Percentiles rank a stretch among this genome's conserved stretches.
Conservation (phyloP, 2,329 filamentous ascomycete genomes). For the Aspergillus clavatus region DNA sequence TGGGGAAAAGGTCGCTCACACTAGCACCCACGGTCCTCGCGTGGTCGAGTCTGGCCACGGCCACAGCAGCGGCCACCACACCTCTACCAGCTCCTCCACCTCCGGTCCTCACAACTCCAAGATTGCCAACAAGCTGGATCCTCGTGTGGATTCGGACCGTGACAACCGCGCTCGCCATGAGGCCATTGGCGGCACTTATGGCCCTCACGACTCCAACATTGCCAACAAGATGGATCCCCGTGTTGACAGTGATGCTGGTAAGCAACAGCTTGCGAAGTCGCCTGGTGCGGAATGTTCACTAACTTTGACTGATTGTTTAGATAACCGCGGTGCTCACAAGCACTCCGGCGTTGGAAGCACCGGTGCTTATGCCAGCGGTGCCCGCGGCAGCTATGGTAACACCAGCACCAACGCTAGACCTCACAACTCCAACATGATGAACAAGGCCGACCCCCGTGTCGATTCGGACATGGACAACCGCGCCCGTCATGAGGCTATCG, state of each 20-base stretch:
- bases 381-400: constrained; percentile 11
- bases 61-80: too few relatives aligned
- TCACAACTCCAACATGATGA: constrained; percentile 22
- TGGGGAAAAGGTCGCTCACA: background rate
- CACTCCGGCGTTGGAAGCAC: constrained; percentile 1
- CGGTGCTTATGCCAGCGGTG: constrained; percentile 6
- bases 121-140: constrained; percentile 18
- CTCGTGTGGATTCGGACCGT: constrained; percentile 12
- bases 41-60: background rate
- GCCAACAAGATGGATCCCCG: constrained; percentile 52
- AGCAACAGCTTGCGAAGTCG: too few relatives aligned
- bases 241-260: constrained; percentile 13
- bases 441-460: constrained; percentile 35
- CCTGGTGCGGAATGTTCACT: background rate
- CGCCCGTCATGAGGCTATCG: constrained; percentile 11
- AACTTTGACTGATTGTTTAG: background rate
- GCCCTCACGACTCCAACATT: constrained; percentile 42
- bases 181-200: constrained; percentile 18
- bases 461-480: background rate
- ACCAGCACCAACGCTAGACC: constrained; percentile 8
- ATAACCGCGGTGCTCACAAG: constrained; percentile 7
- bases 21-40: background rate
- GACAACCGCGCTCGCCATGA: constrained; percentile 13
- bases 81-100: too few relatives aligned
- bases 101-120: constrained; percentile 15